These are phyloP conservation scores for Tilletia setariae DNA, from an alignment of 1,284 basidiomycete genomes.

Conservation along the genomic window DNA sequence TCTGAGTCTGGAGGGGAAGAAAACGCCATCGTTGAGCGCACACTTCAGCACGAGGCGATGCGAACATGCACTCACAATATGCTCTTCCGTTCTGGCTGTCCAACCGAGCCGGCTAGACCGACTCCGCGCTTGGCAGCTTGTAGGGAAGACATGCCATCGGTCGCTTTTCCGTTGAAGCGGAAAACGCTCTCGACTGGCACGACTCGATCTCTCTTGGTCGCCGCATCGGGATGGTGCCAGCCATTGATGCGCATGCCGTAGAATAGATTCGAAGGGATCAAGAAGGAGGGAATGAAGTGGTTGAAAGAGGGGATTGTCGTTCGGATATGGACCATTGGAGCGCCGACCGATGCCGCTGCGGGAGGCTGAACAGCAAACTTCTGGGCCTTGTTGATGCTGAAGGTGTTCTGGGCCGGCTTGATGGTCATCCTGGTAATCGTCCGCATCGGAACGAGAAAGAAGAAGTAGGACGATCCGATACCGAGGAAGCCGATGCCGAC, in stretches of 20 bases:
- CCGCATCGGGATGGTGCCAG: constrained; percentile 10
- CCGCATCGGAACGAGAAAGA: constrained; percentile 33
- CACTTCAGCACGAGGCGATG: constrained; percentile 19
- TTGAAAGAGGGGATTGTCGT: constrained; percentile 28
- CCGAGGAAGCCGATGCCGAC: constrained; percentile 21
- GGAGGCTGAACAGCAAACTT: constrained; percentile 24
- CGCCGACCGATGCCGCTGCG: constrained; percentile 23
- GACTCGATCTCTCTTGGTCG: not conserved
- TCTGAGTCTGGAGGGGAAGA: constrained; percentile 15
- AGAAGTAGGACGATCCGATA: constrained; percentile 27
- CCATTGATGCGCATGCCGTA: constrained; percentile 14
- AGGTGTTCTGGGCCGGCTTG: constrained; percentile 29
- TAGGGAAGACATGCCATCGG: constrained; percentile 6
- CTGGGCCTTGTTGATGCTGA: constrained; percentile 26
- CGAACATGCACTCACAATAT: constrained; percentile 17
- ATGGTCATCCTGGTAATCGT: constrained; percentile 31
- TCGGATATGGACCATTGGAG: constrained; percentile 24
- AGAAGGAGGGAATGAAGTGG: constrained; percentile 20
- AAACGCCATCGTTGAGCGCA: constrained; percentile 25
- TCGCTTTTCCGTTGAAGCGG: constrained; percentile 4
- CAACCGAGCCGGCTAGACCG: constrained; percentile 15
- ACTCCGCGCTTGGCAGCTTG: not conserved
- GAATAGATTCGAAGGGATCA: not conserved
- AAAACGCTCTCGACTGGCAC: not conserved
- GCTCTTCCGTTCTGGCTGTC: constrained; percentile 25